Evolutionary conservation across 2,329 filamentous ascomycete species (phyloP), one percentile per base, ranked within the genome.

Genomic region (Cytospora piceicola): DNA sequence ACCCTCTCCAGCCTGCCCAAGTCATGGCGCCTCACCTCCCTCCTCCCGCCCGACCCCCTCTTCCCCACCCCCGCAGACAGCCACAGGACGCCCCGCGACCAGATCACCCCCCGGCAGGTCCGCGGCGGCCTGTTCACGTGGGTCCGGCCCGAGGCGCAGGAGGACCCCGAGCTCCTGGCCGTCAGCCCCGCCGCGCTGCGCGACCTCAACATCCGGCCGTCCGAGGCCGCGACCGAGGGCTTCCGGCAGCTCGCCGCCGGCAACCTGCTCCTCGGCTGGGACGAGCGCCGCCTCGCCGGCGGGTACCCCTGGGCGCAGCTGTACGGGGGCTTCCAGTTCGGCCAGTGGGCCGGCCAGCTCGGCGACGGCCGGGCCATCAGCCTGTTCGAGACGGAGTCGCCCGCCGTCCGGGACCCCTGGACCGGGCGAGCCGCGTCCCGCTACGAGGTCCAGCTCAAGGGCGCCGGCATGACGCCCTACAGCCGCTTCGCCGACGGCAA

Each of bases 271-370:
- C 86, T 91, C 64, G 94, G 93, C 58, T 91, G 90, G 86, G 85
- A 93, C 69, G 85, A 90, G 66, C 84, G 88, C 65, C 83, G 82
- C 70, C 75, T 80, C 29, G 80, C 87, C 65, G 90, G 91, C 24
- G 88, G 95, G 53, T 99, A 99, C 75, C 94, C 95, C 0, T 99
- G 95, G 95, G 94, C 95, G 36, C 95, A 99, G 79, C 98, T 95
- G 79, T 99, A 99, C 76, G 95, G 95, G 65, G 94, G 94, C 64
- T 88, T 85, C 73, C 84, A 88, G 74, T 88, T 89, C 75, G 95
- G 95, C 7, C 88, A 91, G 70, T 99, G 94, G 94, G 95, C 95
- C 4, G 94, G 95, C 7, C 95, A 99, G 77, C 86, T 99, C 1
- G 95, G 95, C 52, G 95, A 99, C 75, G 95, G 95, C 46, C 86